These are phyloP conservation scores for Phoma sp. DNA, from an alignment of 2,329 filamentous ascomycete species.

Conservation along the genomic window DNA sequence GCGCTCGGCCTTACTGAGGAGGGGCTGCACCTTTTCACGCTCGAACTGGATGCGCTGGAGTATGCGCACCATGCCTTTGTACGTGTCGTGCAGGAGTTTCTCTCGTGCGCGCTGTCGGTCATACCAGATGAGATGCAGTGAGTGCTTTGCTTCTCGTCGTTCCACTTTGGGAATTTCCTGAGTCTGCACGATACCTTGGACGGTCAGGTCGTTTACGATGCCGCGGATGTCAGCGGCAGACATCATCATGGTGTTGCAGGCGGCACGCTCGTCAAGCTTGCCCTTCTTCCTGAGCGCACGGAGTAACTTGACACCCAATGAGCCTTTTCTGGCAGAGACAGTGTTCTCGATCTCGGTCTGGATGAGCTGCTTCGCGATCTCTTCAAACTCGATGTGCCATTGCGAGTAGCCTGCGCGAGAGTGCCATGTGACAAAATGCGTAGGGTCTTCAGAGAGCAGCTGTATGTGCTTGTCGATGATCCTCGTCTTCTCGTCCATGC, in stretches of 20 bases:
- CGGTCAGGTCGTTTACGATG: slow-evolving; percentile 83
- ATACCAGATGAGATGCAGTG: slow-evolving; percentile 91
- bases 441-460: slow-evolving; percentile 71
- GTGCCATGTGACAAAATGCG: slow-evolving; percentile 70
- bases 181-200: slow-evolving; percentile 83
- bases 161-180: slow-evolving; percentile 94
- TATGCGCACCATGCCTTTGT: slow-evolving; percentile 87
- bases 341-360: slow-evolving; percentile 82
- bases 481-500: slow-evolving; percentile 30
- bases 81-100: slow-evolving; percentile 78
- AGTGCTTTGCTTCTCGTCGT: slow-evolving; percentile 78
- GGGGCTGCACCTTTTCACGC: slow-evolving; percentile 70
- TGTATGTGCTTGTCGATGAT: slow-evolving; percentile 74
- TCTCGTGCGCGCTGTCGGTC: slow-evolving; percentile 74
- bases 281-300: slow-evolving; percentile 85
- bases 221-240: slow-evolving; percentile 84
- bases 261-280: slow-evolving; percentile 91
- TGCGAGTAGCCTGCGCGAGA: slow-evolving; percentile 68
- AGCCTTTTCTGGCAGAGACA: slow-evolving; percentile 77
- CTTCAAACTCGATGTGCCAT: slow-evolving; percentile 85
- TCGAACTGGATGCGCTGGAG: slow-evolving; percentile 82
- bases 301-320: slow-evolving; percentile 78
- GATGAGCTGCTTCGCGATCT: slow-evolving; percentile 71
- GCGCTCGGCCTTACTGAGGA: slow-evolving; percentile 81
- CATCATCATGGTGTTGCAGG: slow-evolving; percentile 81